Percentiles rank a stretch among this genome's conserved stretches.
phyloP scores from a whole-genome alignment of 805 yeast species.

The Grigorovia yakushimaensis region DNA sequence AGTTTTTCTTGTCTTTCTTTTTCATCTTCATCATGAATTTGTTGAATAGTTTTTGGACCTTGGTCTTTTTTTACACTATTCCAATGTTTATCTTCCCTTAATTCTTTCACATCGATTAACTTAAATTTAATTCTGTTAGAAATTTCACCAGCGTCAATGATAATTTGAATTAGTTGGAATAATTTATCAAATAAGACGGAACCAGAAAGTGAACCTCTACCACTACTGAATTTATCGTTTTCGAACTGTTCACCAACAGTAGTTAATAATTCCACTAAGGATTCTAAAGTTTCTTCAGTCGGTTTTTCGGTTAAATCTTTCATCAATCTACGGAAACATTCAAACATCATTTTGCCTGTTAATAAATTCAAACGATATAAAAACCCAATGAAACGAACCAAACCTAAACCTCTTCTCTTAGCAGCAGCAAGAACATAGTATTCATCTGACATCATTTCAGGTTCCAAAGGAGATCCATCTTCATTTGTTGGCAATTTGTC shows the following conservation, averaged over 20 bases:
- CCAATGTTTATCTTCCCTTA: slow-evolving; percentile 60
- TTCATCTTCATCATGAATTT: slow-evolving; percentile 81
- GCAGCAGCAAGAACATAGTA: slow-evolving; percentile 82
- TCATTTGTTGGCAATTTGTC: slow-evolving; percentile 72
- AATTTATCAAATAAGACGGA: slow-evolving; percentile 46
- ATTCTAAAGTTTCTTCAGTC: slow-evolving; percentile 84
- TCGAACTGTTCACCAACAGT: slow-evolving; percentile 81
- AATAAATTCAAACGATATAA: slow-evolving; percentile 70
- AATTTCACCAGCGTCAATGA: slow-evolving; percentile 45
- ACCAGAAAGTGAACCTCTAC: slow-evolving; percentile 31
- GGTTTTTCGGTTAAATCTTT: slow-evolving; percentile 49
- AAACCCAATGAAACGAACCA: slow-evolving; percentile 92
- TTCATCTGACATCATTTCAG: slow-evolving; percentile 91
- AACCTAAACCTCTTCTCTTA: slow-evolving; percentile 95
- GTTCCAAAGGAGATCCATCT: slow-evolving; percentile 69
- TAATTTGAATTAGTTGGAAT: slow-evolving; percentile 44
- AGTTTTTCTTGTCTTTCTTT: slow-evolving; percentile 44
- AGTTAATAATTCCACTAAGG: slow-evolving; percentile 68
- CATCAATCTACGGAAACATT: slow-evolving; percentile 57
- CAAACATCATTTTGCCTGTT: slow-evolving; percentile 62
- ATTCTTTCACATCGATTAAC: slow-evolving; percentile 80
- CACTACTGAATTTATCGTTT: slow-evolving; percentile 22
- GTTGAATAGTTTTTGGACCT: slow-evolving; percentile 90
- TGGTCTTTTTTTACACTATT: slow-evolving; percentile 47
- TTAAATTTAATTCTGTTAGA: slow-evolving; percentile 77